phyloP scores from a whole-genome alignment of 352 stramenopile species.

The Phytophthora pisi region DNA sequence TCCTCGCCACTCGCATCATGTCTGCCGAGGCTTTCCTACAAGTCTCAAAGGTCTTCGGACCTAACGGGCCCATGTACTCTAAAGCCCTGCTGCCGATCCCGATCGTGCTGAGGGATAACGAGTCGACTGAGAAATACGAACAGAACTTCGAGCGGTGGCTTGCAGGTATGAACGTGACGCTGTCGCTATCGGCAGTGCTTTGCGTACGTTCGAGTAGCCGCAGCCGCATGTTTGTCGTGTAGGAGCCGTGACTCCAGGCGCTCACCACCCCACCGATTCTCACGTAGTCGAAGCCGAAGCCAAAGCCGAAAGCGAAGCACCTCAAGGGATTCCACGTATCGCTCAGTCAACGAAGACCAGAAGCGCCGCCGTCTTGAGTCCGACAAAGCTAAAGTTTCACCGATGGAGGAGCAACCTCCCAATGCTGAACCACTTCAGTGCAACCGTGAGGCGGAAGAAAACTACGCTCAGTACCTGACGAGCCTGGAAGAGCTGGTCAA shows the following conservation, averaged over 20 bases:
- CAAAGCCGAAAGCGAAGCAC: background rate
- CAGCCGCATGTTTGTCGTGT: background rate
- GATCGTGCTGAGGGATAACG: background rate
- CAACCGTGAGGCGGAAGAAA: background rate
- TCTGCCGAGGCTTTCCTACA: background rate
- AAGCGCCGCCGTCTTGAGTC: background rate
- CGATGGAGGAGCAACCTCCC: background rate
- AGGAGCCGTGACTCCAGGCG: background rate
- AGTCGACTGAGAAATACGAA: background rate
- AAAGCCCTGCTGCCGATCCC: background rate
- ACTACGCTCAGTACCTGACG: background rate
- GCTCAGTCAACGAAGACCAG: background rate
- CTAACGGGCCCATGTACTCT: background rate
- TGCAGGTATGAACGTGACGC: background rate
- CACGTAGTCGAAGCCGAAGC: background rate
- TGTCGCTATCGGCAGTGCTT: slow-evolving; percentile 9
- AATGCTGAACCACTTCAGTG: background rate
- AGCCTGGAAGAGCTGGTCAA: background rate
- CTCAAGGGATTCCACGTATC: background rate
- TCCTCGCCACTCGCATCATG: background rate
- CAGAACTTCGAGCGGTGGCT: slow-evolving; percentile 1
- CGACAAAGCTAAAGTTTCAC: background rate
- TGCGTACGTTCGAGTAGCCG: slow-evolving; percentile 9
- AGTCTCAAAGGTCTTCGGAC: background rate
- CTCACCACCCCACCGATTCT: background rate